Percentiles rank a stretch among this genome's conserved stretches.
phyloP scores from a whole-genome alignment of 2,329 filamentous ascomycete genomes.

The Kalmusia sp. region DNA sequence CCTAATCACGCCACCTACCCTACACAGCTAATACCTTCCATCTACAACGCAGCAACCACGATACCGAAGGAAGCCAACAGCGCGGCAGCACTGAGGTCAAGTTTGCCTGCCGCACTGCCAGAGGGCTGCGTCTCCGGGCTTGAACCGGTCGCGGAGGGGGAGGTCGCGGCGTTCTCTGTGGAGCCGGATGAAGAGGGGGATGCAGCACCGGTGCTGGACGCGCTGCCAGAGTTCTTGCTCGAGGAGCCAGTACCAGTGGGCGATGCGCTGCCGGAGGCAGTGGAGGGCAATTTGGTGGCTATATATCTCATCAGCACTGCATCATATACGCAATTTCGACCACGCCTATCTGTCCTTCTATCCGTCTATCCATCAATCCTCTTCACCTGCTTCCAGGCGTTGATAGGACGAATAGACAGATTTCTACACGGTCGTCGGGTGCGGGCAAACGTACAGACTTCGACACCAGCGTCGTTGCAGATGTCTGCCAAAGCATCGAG shows the following conservation, averaged over 20 bases:
- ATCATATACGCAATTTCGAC: neutral
- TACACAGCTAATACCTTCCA: neutral
- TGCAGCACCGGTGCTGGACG: slow-evolving; percentile 12
- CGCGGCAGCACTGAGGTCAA: slow-evolving; percentile 33
- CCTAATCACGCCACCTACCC: neutral
- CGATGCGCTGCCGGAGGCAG: slow-evolving; percentile 19
- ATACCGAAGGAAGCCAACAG: slow-evolving; percentile 30
- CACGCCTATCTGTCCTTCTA: no score
- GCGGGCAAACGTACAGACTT: slow-evolving; percentile 34
- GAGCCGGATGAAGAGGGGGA: slow-evolving; percentile 3
- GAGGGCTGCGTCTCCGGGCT: slow-evolving; percentile 29
- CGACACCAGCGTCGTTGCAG: slow-evolving; percentile 32
- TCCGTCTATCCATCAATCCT: no score
- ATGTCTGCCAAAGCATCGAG: slow-evolving; percentile 36
- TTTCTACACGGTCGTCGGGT: no score
- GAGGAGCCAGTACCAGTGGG: slow-evolving; percentile 19
- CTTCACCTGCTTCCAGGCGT: no score
- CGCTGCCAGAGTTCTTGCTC: slow-evolving; percentile 1
- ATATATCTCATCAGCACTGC: neutral
- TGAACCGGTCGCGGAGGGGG: slow-evolving; percentile 14
- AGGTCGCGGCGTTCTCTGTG: slow-evolving; percentile 3
- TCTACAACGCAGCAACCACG: slow-evolving; percentile 34
- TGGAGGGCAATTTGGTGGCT: slow-evolving; percentile 29
- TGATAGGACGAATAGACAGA: no score
- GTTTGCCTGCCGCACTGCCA: slow-evolving; percentile 12